Conservation (phyloP, 1,284 basidiomycete species). For the Cutaneotrichosporon arboriforme region DNA sequence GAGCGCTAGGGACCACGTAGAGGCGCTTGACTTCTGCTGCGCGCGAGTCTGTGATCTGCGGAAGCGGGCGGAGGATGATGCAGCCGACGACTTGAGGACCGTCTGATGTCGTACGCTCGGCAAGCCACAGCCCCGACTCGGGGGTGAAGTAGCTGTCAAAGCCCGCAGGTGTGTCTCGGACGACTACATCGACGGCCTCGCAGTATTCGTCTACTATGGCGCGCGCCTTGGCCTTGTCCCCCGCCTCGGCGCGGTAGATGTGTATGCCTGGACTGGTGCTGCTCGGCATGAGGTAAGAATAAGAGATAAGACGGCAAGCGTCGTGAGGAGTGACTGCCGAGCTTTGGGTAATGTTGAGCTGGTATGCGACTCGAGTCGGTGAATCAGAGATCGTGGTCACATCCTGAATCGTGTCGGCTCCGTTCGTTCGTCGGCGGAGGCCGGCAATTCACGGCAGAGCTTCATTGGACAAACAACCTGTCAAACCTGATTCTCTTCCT, state of each 20-base stretch:
- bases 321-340: no score
- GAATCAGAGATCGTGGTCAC: no score
- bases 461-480: no score
- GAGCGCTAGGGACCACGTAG: constrained; percentile 7
- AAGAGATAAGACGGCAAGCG: no score
- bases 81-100: constrained; percentile 5
- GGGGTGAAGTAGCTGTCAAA: constrained; percentile 28
- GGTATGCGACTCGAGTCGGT: no score
- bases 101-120: background rate
- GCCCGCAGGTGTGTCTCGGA: constrained; percentile 21
- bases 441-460: no score
- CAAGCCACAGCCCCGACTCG: constrained; percentile 25
- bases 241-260: constrained; percentile 1
- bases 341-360: no score
- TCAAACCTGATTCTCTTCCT: no score
- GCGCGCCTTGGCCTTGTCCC: constrained; percentile 4
- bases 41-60: background rate
- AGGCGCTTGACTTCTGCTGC: constrained; percentile 12
- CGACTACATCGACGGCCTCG: constrained; percentile 8
- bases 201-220: constrained; percentile 10
- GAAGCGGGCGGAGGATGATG: constrained; percentile 9
- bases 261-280: background rate
- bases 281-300: constrained; percentile 6
- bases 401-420: no score
- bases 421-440: no score